Evolutionary conservation across 208 protist species (phyloP).

Genomic region (Acanthamoeba castellanii): DNA sequence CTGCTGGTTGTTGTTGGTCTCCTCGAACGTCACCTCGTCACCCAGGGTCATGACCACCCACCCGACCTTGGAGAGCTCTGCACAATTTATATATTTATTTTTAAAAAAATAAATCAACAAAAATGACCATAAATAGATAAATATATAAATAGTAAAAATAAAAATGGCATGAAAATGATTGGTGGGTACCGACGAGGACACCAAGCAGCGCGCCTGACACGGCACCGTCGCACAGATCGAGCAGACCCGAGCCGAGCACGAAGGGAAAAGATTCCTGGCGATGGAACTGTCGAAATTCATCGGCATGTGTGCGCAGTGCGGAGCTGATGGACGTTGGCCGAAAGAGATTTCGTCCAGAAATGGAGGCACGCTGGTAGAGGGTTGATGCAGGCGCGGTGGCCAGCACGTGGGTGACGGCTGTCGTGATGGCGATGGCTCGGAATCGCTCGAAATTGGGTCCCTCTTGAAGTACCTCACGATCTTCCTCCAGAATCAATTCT

Average conservation of each 20-base stretch:
- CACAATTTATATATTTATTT: neutral
- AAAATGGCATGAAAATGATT: neutral
- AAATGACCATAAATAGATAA: too few relatives aligned
- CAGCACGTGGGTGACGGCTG: neutral
- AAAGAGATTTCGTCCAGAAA: neutral
- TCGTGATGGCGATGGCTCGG: neutral
- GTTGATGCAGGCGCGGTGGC: neutral
- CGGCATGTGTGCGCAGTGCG: neutral
- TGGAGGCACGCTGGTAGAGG: slow-evolving; percentile 1
- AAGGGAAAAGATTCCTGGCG: neutral
- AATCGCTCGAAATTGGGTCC: neutral
- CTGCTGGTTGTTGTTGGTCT: neutral
- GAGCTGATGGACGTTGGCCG: neutral
- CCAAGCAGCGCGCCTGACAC: neutral
- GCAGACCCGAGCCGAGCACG: neutral
- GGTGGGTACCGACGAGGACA: neutral
- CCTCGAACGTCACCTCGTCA: neutral
- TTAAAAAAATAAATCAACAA: too few relatives aligned
- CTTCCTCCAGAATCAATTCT: neutral
- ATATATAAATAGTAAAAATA: neutral
- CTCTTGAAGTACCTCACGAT: neutral
- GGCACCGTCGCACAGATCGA: slow-evolving; percentile 8
- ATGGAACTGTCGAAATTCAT: slow-evolving; percentile 2
- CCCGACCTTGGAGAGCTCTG: neutral
- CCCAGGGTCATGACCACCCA: neutral